A percentile compares a stretch with the other conserved stretches of the same genome.
phyloP scores from a whole-genome alignment of 192 early-diverging fungal genomes.

The Coemansia sp. region DNA sequence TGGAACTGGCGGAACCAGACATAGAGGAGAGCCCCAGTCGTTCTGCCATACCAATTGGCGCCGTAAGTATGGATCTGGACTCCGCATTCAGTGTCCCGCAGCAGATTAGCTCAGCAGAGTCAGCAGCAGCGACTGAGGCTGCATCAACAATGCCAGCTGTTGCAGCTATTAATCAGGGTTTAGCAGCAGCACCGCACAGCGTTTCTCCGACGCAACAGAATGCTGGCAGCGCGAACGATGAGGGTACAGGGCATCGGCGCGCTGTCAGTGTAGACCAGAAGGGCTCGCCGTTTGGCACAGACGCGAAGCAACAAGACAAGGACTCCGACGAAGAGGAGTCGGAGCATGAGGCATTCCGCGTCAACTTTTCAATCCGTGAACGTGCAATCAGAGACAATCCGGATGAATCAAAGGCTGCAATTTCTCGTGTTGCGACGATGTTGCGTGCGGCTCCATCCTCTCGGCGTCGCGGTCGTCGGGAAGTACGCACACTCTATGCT shows the following conservation, averaged over 20 bases:
- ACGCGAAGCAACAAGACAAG: conserved; percentile 1
- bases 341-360: conserved; percentile 33
- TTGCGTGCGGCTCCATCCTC: conserved; percentile 31
- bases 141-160: not conserved
- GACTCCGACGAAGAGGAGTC: conserved; percentile 9
- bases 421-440: conserved; percentile 43
- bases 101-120: not conserved
- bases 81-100: conserved; percentile 37
- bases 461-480: conserved; percentile 34
- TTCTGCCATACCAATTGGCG: not conserved
- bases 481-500: conserved; percentile 51
- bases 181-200: too few relatives aligned
- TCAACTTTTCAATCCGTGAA: conserved; percentile 52
- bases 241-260: conserved; percentile 22
- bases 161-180: not conserved
- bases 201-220: not conserved
- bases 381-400: conserved; percentile 49
- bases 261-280: conserved; percentile 21
- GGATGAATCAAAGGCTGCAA: conserved; percentile 45
- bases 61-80: conserved; percentile 28
- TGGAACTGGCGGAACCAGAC: not conserved
- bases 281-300: conserved; percentile 4
- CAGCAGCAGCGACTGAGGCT: not conserved
- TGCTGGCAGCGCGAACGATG: not conserved
- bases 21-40: not conserved